Conservation (phyloP, 2,329 filamentous ascomycete species). For the Colletotrichum cuscutae region DNA sequence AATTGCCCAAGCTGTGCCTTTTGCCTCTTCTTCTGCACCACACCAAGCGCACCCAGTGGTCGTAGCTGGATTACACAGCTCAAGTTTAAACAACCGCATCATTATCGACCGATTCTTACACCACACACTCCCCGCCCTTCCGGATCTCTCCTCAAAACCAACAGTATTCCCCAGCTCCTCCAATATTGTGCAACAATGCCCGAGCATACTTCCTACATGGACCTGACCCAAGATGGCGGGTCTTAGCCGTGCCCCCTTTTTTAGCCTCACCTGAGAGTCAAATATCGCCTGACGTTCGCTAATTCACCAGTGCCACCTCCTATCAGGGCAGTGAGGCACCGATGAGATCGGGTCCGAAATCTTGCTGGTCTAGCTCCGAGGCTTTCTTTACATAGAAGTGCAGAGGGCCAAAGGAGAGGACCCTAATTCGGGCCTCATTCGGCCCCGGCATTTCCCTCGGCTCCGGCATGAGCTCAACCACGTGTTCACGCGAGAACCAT, state of each 20-base stretch:
- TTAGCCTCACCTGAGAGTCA: conserved; percentile 17
- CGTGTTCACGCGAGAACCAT: not conserved
- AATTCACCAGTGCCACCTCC: not conserved
- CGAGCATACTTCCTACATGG: too few species aligned
- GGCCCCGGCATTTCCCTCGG: not conserved
- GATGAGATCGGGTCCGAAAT: not conserved
- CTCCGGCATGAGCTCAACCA: not conserved
- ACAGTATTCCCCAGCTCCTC: not conserved
- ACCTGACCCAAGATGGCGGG: conserved; percentile 6
- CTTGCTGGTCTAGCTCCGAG: not conserved
- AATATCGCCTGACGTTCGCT: conserved; percentile 16
- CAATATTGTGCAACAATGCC: not conserved
- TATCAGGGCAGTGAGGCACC: not conserved
- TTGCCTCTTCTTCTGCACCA: not conserved
- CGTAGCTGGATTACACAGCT: not conserved
- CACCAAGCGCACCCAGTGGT: not conserved
- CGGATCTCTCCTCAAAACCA: not conserved
- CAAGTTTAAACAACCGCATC: not conserved
- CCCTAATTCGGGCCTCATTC: too few species aligned
- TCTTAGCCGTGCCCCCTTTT: conserved; percentile 16
- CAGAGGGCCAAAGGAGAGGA: too few species aligned
- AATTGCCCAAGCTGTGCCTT: not conserved
- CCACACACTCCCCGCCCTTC: not conserved
- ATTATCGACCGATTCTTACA: conserved; percentile 18
- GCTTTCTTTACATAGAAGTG: too few species aligned